Percentiles rank a stretch among this genome's conserved stretches.
phyloP scores from a whole-genome alignment of 2,329 filamentous ascomycete species.

The Penicillium sp. region DNA sequence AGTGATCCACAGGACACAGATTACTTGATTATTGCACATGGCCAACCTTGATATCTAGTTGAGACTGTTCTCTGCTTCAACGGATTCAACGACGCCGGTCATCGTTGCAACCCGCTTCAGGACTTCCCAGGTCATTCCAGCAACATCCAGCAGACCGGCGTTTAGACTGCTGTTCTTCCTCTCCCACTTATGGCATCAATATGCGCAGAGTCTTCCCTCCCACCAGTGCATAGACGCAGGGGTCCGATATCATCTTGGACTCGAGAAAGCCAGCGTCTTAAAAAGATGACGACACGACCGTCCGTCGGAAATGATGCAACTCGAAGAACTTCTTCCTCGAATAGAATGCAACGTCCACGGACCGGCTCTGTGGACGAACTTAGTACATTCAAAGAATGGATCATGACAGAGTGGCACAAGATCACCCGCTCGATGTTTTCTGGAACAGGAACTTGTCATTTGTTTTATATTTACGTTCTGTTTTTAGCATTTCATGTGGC shows the following conservation, averaged over 20 bases:
- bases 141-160: not conserved
- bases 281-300: not conserved
- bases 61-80: not conserved
- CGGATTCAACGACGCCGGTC: not conserved
- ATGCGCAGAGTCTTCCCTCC: not conserved
- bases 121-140: not conserved
- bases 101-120: not conserved
- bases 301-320: not conserved
- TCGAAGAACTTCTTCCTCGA: not conserved
- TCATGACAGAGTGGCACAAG: not conserved
- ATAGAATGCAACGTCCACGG: not conserved
- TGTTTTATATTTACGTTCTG: not conserved
- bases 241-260: not conserved
- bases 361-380: not conserved
- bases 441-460: slow-evolving; percentile 3
- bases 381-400: not conserved
- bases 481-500: slow-evolving; percentile 8
- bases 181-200: not conserved
- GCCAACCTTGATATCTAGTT: not conserved
- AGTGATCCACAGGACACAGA: not conserved
- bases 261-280: not conserved
- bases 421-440: not conserved
- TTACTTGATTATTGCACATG: not conserved
- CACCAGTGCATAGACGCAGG: not conserved
- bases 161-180: not conserved